phyloP scores from a whole-genome alignment of 1,284 basidiomycete species.

The Afroboletus lepidellus region DNA sequence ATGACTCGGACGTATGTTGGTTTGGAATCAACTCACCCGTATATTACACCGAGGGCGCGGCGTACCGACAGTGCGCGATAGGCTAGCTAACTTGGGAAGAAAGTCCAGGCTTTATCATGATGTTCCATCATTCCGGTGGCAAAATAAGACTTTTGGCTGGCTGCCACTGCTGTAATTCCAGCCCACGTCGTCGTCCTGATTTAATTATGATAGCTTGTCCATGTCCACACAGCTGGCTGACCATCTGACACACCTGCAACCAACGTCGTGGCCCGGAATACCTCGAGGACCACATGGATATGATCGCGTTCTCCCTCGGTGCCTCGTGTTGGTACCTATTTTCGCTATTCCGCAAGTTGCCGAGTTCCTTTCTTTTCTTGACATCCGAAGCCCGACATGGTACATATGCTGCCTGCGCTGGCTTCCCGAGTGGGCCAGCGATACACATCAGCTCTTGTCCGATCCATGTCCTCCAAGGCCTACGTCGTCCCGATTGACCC shows the following conservation, averaged over 20 bases:
- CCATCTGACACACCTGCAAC: neutral
- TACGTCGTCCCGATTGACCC: slow-evolving; percentile 47
- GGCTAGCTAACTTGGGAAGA: no score
- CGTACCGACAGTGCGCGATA: no score
- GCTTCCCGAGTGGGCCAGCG: slow-evolving; percentile 16
- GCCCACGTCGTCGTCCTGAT: neutral
- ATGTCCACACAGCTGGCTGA: neutral
- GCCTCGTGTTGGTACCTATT: slow-evolving; percentile 15
- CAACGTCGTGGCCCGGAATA: neutral
- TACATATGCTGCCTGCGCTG: slow-evolving; percentile 21
- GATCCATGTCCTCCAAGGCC: slow-evolving; percentile 39
- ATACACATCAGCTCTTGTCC: slow-evolving; percentile 20
- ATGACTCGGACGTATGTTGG: no score
- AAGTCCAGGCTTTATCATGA: no score
- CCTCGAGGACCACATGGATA: neutral
- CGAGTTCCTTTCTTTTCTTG: neutral
- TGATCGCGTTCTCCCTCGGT: no score
- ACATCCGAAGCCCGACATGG: slow-evolving; percentile 26
- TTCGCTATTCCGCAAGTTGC: no score
- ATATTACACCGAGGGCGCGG: no score
- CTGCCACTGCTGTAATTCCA: no score
- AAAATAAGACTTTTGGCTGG: no score
- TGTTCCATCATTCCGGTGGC: no score
- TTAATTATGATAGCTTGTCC: neutral
- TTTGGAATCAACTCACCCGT: no score